Percentiles rank a stretch among this genome's conserved stretches.
These are phyloP conservation scores for Venturia oleaginea DNA, from an alignment of 2,329 filamentous ascomycete species.

Conservation along the genomic window DNA sequence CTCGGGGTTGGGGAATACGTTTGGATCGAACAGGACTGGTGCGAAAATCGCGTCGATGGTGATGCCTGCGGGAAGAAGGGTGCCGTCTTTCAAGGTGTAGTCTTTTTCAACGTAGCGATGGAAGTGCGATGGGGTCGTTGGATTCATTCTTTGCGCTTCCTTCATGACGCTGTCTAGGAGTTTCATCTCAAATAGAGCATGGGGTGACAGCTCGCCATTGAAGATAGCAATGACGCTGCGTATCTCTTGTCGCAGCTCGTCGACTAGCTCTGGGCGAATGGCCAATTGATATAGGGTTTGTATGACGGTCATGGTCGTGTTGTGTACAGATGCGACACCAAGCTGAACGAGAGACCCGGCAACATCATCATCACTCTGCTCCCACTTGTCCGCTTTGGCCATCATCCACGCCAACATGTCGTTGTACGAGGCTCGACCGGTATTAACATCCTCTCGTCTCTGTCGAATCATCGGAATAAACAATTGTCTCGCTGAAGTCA, in stretches of 20 bases:
- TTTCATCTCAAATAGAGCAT: constrained; percentile 16
- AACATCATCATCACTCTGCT: constrained; percentile 16
- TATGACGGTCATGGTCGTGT: constrained; percentile 18
- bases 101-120: background rate
- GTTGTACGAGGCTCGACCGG: background rate
- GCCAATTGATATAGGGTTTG: constrained; percentile 20
- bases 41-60: constrained; percentile 15
- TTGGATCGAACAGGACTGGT: constrained; percentile 15
- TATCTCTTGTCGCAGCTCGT: constrained; percentile 19
- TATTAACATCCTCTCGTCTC: background rate
- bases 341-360: constrained; percentile 17
- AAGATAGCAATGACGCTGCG: constrained; percentile 11
- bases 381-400: constrained; percentile 18
- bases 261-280: constrained; percentile 18
- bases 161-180: constrained; percentile 19
- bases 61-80: constrained; percentile 16
- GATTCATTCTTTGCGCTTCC: constrained; percentile 13
- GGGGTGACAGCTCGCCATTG: constrained; percentile 17
- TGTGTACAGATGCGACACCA: constrained; percentile 17
- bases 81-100: constrained; percentile 17
- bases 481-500: constrained; percentile 21
- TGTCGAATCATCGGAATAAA: constrained; percentile 11
- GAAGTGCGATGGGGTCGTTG: background rate
- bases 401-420: constrained; percentile 29
- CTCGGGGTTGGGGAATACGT: constrained; percentile 14